Evolutionary conservation across 306 rosid species (phyloP), one percentile per base, ranked within the genome.

Genomic region (Castanea sativa): DNA sequence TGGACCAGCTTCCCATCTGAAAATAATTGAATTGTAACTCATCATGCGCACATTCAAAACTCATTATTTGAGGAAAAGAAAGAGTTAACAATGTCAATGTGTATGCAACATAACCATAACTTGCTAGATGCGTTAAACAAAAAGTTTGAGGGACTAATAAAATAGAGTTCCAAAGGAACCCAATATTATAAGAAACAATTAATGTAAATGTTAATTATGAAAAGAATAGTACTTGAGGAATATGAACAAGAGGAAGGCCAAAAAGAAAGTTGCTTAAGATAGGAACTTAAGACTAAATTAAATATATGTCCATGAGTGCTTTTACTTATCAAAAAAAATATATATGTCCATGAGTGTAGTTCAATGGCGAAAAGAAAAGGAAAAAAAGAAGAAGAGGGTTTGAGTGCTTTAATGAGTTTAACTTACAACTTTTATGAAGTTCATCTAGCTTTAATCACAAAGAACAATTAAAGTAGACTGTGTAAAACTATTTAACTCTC

Each of bases 1-100:
- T 41, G 90, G 89, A 73, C 97, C 96, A 81, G 94, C 90, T 80
- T 89, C 90, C 96, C 97, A 91, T 76, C 97, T 93, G 87, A 73
- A 85, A 61, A 83, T 18, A 45, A 68, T 80, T n/a, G n/a, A 69
- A 64, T 72, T 59, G 68, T 73, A 74, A 73, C 55, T 78, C 70
- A 73, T 78, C 78, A 82, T 76, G 56, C 38, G 65, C 35, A 75
- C 27, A 56, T 38, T 73, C 38, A 74, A 79, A 84, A 70, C 59
- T 27, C 23, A 49, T 75, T 15, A 27, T 51, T 49, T 60, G 25
- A 49, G 55, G 30, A 53, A 79, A 29, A 55, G n/a, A 15, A 69
- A 9, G 53, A 41, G 38, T 73, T 32, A 73, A 29, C 49, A 72
- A 72, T 70, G 32, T 71, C 35, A 63, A 78, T 76, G 67, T 21